These are phyloP conservation scores for Irpex sp. DNA, from an alignment of 1,284 basidiomycete species.

Conservation along the genomic window DNA sequence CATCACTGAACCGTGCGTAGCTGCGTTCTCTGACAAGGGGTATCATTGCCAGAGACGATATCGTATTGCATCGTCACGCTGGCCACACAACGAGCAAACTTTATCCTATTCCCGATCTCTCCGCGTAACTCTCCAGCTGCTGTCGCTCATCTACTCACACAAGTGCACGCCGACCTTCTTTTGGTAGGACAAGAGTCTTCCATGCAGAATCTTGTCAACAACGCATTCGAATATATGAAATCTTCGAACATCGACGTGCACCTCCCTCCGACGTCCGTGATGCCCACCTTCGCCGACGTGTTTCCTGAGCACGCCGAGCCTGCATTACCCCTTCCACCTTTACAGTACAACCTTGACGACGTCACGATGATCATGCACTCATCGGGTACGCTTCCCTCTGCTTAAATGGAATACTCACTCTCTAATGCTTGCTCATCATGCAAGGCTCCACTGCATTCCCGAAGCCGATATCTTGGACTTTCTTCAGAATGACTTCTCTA, in stretches of 20 bases:
- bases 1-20: not conserved
- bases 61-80: not conserved
- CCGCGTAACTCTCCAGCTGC: conserved; percentile 35
- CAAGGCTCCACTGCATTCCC: conserved; percentile 21
- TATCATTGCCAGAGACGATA: not conserved
- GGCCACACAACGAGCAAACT: conserved; percentile 27
- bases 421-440: not conserved
- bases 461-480: conserved; percentile 18
- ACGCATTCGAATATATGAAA: conserved; percentile 9
- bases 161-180: conserved; percentile 24
- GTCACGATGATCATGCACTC: conserved; percentile 28
- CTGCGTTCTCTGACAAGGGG: not conserved
- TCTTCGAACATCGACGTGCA: conserved; percentile 6
- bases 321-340: conserved; percentile 15
- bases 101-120: conserved; percentile 34
- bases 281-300: conserved; percentile 22
- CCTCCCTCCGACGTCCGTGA: conserved; percentile 8
- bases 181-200: conserved; percentile 23
- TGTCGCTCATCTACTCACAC: conserved; percentile 31
- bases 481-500: conserved; percentile 7
- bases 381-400: conserved; percentile 22
- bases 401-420: not conserved
- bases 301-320: conserved; percentile 9
- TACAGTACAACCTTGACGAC: conserved; percentile 19
- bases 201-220: conserved; percentile 14